Conservation (phyloP, 2,329 filamentous ascomycete species). For the Pseudogymnoascus sp. region DNA sequence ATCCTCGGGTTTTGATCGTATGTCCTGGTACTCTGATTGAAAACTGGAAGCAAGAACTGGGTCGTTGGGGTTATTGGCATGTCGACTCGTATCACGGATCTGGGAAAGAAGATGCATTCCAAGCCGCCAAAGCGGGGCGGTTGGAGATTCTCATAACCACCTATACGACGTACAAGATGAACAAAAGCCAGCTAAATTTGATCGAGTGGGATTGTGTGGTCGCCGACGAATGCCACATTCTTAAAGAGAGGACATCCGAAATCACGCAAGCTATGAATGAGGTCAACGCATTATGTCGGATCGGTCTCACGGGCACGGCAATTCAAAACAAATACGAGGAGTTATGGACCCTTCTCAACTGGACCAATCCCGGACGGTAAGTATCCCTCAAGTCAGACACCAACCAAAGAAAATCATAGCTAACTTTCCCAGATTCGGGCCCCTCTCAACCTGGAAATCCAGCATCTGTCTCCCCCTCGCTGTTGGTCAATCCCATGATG, state of each 20-base stretch:
- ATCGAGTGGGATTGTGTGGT: conserved; percentile 90
- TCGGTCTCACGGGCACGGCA: conserved; percentile 88
- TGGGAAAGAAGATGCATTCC: conserved; percentile 55
- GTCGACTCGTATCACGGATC: conserved; percentile 72
- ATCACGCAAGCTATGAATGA: conserved; percentile 83
- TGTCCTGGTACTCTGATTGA: conserved; percentile 82
- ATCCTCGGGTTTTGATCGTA: conserved; percentile 75
- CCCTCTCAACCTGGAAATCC: conserved; percentile 67
- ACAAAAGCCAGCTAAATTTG: conserved; percentile 66
- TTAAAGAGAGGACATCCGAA: conserved; percentile 73
- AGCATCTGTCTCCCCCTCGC: conserved; percentile 74
- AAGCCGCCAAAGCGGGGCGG: conserved; percentile 66
- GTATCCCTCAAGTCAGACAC: conserved; percentile 35
- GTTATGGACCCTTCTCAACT: conserved; percentile 91
- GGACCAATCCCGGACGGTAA: conserved; percentile 74
- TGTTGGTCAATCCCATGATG: conserved; percentile 86
- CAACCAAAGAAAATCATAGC: conserved; percentile 18
- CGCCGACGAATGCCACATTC: conserved; percentile 84
- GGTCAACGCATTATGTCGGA: conserved; percentile 83
- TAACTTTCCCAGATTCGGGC: conserved; percentile 40
- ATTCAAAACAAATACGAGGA: conserved; percentile 99
- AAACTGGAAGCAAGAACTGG: conserved; percentile 85
- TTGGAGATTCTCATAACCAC: conserved; percentile 92
- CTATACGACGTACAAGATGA: conserved; percentile 81
- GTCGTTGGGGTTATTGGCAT: conserved; percentile 94